Evolutionary conservation across 2,329 filamentous ascomycete genomes (phyloP).

Genomic region (Fusarium multiceps): DNA sequence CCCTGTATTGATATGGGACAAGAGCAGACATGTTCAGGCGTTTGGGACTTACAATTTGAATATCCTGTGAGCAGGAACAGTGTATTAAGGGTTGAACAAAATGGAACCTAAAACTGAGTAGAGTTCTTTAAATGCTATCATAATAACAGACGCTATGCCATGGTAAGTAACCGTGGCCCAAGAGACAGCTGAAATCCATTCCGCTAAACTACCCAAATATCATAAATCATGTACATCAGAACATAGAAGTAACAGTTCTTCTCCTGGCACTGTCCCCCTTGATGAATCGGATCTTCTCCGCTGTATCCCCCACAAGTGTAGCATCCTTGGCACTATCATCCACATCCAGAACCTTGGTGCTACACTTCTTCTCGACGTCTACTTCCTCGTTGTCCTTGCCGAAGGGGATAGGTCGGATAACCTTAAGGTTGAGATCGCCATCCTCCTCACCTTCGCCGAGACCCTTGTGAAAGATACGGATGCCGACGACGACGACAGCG

Average conservation of each 20-base stretch:
- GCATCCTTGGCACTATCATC: constrained; percentile 61
- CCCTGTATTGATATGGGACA: constrained; percentile 19
- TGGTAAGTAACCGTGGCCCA: background rate
- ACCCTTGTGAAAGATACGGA: constrained; percentile 69
- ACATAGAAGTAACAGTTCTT: constrained; percentile 13
- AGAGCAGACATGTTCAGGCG: constrained; percentile 12
- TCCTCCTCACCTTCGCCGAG: constrained; percentile 47
- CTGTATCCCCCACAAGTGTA: constrained; percentile 51
- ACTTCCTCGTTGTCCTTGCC: constrained; percentile 39
- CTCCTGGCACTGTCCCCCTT: constrained; percentile 41
- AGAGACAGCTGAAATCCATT: background rate
- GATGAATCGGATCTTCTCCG: constrained; percentile 53
- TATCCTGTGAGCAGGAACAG: background rate
- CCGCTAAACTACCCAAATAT: background rate
- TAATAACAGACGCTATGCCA: background rate
- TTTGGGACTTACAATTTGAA: constrained; percentile 8
- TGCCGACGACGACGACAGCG: constrained; percentile 69
- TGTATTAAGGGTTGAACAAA: background rate
- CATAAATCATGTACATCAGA: constrained; percentile 2
- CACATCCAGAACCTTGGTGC: constrained; percentile 54
- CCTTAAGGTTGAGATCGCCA: constrained; percentile 53
- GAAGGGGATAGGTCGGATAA: constrained; percentile 54
- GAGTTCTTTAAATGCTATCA: background rate
- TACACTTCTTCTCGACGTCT: constrained; percentile 43
- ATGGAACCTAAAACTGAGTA: background rate